Conservation (phyloP, 106 monocot species). For the Dendrobium catenatum region DNA sequence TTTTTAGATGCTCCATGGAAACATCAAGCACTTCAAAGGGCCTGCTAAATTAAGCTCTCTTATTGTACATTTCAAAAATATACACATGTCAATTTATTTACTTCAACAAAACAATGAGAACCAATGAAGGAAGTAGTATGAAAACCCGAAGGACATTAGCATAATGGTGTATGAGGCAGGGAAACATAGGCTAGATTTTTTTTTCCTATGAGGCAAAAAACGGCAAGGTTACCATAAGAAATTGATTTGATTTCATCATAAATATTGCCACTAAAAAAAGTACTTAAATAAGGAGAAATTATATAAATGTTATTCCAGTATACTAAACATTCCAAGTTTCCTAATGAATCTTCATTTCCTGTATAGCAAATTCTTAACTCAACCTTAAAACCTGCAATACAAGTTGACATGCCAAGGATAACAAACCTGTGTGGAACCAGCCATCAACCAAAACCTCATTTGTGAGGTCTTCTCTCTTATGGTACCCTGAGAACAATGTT, state of each 20-base stretch:
- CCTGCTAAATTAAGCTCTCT: background rate
- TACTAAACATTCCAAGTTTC: too few species aligned
- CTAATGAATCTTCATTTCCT: background rate
- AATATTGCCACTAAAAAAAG: too few species aligned
- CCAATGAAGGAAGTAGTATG: too few species aligned
- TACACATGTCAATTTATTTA: background rate
- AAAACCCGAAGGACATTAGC: too few species aligned
- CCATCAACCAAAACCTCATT: slow-evolving; percentile 87
- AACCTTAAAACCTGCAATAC: background rate
- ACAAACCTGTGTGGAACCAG: slow-evolving; percentile 97
- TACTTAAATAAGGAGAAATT: too few species aligned
- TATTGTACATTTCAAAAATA: too few species aligned
- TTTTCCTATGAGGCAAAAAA: too few species aligned
- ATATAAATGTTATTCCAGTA: too few species aligned
- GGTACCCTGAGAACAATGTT: slow-evolving; percentile 90
- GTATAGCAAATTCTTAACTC: background rate
- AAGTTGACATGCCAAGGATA: background rate
- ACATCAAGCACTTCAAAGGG: background rate
- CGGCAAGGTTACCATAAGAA: too few species aligned
- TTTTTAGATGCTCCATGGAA: background rate
- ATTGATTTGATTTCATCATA: too few species aligned
- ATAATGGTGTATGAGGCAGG: too few species aligned
- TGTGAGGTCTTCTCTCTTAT: slow-evolving; percentile 86
- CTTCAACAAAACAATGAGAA: background rate
- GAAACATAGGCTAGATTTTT: too few species aligned